phyloP scores from a whole-genome alignment of 805 yeast genomes.

The Suhomyces kilbournensis region DNA sequence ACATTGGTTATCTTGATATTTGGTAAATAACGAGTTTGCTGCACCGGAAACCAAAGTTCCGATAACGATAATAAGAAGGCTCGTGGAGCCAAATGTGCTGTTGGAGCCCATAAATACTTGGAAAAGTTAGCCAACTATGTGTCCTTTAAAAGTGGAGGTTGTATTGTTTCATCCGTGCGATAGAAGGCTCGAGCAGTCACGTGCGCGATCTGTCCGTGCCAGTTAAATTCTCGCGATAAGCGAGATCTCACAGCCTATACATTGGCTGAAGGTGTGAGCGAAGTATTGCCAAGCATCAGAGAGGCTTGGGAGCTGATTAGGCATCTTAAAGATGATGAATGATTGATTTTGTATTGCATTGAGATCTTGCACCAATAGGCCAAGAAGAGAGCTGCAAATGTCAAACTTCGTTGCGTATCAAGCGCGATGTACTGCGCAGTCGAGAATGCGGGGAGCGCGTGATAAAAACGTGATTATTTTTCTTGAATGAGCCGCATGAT shows the following conservation, averaged over 20 bases:
- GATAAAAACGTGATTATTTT: not conserved
- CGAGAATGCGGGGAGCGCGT: not conserved
- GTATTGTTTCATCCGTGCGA: conserved; percentile 1
- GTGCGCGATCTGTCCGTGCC: not conserved
- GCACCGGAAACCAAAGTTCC: conserved; percentile 71
- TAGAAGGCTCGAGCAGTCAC: not conserved
- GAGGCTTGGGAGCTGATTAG: not conserved
- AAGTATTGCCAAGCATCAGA: not conserved
- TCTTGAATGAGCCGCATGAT: conserved; percentile 10
- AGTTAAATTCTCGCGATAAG: not conserved
- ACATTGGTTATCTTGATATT: conserved; percentile 74
- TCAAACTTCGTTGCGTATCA: not conserved
- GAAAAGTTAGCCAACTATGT: not conserved
- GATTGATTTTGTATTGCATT: not conserved
- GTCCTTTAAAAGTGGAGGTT: not conserved
- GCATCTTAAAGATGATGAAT: not conserved
- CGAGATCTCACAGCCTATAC: not conserved
- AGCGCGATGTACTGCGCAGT: not conserved
- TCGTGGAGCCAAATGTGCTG: not conserved
- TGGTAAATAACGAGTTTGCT: conserved; percentile 69
- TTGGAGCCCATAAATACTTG: not conserved
- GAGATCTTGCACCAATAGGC: not conserved
- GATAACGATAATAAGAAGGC: conserved; percentile 14
- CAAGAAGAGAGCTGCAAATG: not conserved
- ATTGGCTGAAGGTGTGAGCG: not conserved